Percentiles rank a stretch among this genome's conserved stretches.
Evolutionary conservation across 164 flowering plant species (phyloP).

Genomic region (Nymphaea thermarum): DNA sequence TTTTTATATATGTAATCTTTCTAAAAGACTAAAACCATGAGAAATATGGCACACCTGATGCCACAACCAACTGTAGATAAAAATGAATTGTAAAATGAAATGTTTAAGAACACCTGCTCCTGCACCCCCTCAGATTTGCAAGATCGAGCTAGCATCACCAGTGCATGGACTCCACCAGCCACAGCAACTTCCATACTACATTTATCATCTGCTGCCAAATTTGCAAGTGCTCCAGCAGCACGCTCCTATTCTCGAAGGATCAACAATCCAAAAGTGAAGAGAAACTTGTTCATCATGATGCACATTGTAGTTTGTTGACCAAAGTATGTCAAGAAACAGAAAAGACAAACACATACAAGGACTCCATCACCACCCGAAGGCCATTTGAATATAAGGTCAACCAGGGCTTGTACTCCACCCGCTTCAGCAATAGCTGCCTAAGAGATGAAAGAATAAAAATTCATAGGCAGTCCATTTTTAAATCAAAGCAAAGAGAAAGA

Average conservation of each 20-base stretch:
- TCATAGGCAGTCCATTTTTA: no score
- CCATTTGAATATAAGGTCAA: constrained; percentile 95
- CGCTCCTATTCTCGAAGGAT: constrained; percentile 45
- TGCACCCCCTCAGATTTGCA: constrained; percentile 97
- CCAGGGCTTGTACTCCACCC: constrained; percentile 88
- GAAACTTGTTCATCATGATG: background rate
- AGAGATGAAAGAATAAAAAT: background rate
- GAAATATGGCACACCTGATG: no score
- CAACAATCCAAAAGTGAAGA: constrained; percentile 1
- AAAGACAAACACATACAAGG: constrained; percentile 34
- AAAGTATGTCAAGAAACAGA: background rate
- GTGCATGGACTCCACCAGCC: constrained; percentile 93
- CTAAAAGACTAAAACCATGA: no score
- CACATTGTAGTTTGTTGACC: background rate
- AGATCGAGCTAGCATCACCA: constrained; percentile 83
- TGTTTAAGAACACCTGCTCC: constrained; percentile 55
- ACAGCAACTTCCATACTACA: constrained; percentile 90
- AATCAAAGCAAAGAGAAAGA: no score
- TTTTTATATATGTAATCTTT: no score
- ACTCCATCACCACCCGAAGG: constrained; percentile 86
- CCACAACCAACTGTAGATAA: no score
- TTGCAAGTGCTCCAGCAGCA: constrained; percentile 97
- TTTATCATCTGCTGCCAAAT: constrained; percentile 95
- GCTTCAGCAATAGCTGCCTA: constrained; percentile 94
- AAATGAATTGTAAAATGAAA: no score